Conservation (phyloP, 352 stramenopile species). For the Pythium aquatile region DNA sequence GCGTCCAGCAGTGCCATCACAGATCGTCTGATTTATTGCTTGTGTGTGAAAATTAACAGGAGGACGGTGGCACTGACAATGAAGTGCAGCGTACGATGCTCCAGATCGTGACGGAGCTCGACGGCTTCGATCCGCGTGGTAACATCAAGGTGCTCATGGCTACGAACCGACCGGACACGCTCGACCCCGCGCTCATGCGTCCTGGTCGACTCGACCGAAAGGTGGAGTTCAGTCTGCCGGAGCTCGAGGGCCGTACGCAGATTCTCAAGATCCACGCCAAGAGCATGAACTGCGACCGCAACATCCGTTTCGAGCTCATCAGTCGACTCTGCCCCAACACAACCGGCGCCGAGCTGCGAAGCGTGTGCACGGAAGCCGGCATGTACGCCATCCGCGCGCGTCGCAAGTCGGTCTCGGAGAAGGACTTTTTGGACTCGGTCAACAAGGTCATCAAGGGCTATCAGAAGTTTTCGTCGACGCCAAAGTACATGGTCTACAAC, state of each 20-base stretch:
- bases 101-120: conserved; percentile 99
- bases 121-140: conserved; percentile 97
- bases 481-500: conserved; percentile 99
- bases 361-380: conserved; percentile 98
- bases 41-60: conserved; percentile 25
- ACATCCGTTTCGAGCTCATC: conserved; percentile 99
- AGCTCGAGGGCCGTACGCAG: conserved; percentile 97
- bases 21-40: neutral
- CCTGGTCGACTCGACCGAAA: conserved; percentile 98
- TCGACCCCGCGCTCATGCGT: conserved; percentile 95
- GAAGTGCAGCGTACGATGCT: conserved; percentile 99
- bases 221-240: conserved; percentile 98
- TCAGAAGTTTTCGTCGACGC: conserved; percentile 99
- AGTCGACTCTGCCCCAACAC: conserved; percentile 98
- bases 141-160: conserved; percentile 99
- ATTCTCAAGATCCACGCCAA: conserved; percentile 99
- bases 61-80: conserved; percentile 96
- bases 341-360: conserved; percentile 97
- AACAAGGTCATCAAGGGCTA: conserved; percentile 99
- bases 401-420: conserved; percentile 98
- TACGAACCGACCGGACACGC: conserved; percentile 96
- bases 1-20: neutral
- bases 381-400: conserved; percentile 98
- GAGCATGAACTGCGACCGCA: conserved; percentile 98
- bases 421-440: conserved; percentile 99